Evolutionary conservation across 2,329 filamentous ascomycete species (phyloP), one percentile per base, ranked within the genome.

Genomic region (Parasarocladium wereldwijsianum): DNA sequence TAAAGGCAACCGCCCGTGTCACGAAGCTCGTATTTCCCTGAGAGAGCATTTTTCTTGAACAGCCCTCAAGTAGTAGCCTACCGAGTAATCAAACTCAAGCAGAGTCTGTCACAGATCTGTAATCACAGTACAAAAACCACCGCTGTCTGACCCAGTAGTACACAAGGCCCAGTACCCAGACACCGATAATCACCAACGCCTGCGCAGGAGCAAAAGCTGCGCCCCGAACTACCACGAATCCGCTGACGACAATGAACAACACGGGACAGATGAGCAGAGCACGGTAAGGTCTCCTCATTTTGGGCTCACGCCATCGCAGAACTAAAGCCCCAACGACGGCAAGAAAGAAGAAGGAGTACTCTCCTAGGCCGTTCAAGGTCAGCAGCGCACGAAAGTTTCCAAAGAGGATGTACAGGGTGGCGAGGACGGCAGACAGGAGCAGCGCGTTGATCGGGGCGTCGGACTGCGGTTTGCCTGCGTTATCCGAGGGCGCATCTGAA

Each of bases 261-360:
- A 60, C 30, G 0, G 70, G 70, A 8, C 72, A 52, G 3, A 62
- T 15, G 0, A 71, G 40, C 10, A 52, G 47, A 0, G 70, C 63
- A 43, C 63, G 65, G 40, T 75, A 76, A 0, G 71, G 70, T 8
- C 71, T 48, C 0, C 52, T 39, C 3, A 76, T 51, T 0, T 50
- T 44, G 1, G 70, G 71, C 42, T 76, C 68, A 2, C 65, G 58
- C 32, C 59, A 60, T 9, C 71, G 60, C 24, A 76, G 47, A 11
- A 74, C 49, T 8, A 75, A 52, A 2, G 68, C 62, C 0, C 70
- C 71, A 0, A 74, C 40, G 0, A 75, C 70, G 0, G 70, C 70
- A 17, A 74, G 54, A 41, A 76, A 71, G 50, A 76, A 76, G 47
- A 76, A 76, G 0, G 70, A 63, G 43, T 70, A 76, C 40, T 71